Conservation (phyloP, 495 filamentous ascomycete species). For the Xylaria curta region DNA sequence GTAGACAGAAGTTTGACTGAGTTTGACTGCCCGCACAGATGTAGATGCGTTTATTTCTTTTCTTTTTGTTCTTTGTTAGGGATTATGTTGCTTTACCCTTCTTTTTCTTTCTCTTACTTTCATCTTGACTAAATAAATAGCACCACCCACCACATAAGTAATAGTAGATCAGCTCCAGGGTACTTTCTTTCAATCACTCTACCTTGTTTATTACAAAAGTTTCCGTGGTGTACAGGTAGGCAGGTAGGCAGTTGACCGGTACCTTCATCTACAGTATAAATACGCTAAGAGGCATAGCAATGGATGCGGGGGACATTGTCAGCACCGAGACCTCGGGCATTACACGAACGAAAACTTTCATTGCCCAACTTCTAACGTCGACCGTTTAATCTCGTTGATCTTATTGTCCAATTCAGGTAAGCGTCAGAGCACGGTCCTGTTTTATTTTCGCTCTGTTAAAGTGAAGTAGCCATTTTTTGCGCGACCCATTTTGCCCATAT, state of each 20-base stretch:
- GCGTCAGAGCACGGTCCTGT: background rate
- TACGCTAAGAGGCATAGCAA: background rate
- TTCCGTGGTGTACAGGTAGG: too few relatives aligned
- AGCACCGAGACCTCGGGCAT: conserved; percentile 24
- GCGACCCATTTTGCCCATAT: background rate
- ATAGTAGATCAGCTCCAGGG: background rate
- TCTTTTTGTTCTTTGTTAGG: background rate
- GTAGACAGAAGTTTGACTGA: background rate
- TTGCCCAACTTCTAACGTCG: background rate
- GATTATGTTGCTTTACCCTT: background rate
- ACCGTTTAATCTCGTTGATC: conserved; percentile 13
- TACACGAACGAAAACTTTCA: background rate
- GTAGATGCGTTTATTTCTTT: background rate
- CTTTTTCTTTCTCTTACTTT: too few relatives aligned
- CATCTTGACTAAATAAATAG: too few relatives aligned
- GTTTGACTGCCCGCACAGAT: background rate
- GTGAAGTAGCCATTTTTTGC: background rate
- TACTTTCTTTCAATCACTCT: background rate
- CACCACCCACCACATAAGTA: too few relatives aligned
- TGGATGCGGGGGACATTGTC: background rate
- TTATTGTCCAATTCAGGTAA: conserved; percentile 11
- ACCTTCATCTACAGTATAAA: too few relatives aligned
- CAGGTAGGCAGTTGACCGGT: too few relatives aligned
- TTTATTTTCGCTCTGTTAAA: background rate
- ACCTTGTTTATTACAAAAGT: background rate